Base-by-base conservation (phyloP, 2,329 filamentous ascomycete genomes). In the Sporothrix variecibatus region DNA sequence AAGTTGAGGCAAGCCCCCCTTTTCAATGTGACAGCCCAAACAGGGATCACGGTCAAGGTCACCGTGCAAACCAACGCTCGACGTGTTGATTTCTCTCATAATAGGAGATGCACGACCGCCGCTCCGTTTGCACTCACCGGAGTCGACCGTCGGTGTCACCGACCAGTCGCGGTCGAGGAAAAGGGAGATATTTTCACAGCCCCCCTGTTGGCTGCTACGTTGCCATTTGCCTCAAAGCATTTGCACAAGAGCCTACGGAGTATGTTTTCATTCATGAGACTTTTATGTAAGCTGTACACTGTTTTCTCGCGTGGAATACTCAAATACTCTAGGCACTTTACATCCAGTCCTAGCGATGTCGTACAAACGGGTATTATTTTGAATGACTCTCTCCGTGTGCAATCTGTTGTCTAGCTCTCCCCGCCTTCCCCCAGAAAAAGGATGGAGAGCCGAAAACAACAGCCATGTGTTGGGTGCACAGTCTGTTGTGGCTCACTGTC, bases 361-460 rank as follows among this genome's bases (percentile, higher is more conserved):
- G 62, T 23, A 67, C 38, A 46, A n/a, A 28, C 62, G 34, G n/a
- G 12, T 40, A 40, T 28, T 38, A 28, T 20, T 46, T 28, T 67
- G 38, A 28, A 38, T 67, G 62, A 67, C 62, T 67, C 62, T 67
- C 58, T 40, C 58, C 20, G 31, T 34, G 20, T 64, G 34, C 31
- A 31, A 43, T 34, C 38, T 65, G 34, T 9, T 43, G 51, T 56
- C 20, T 23, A 60, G 11, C 11, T 17, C n/a, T n/a, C 38, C 62
- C 62, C 62, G 62, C 62, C 23, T 67, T 28, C n/a, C 38, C 62
- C 38, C 38, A 67, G 38, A 67, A 46, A 67, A 28, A 17, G 11
- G 23, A 34, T 8, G 17, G 56, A 60, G 23, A 34, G 28, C 4
- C 5, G n/a, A 38, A 26, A 34, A 60, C 56, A 20, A 60, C 8